A percentile compares a stretch with the other conserved stretches of the same genome.
These are phyloP conservation scores for Raphanus sativus DNA, from an alignment of 345 rosid genomes.

Conservation along the genomic window DNA sequence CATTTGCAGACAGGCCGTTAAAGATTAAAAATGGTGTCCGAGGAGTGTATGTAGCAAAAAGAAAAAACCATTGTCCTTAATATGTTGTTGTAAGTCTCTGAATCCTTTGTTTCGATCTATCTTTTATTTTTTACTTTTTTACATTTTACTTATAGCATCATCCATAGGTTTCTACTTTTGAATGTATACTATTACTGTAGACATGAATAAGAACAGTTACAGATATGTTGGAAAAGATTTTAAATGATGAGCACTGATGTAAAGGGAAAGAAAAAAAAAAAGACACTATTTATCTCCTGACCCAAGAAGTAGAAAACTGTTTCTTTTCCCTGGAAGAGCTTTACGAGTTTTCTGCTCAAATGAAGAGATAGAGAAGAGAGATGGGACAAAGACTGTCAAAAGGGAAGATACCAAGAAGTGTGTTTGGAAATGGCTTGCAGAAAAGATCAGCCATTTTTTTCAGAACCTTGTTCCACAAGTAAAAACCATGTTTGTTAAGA, in stretches of 20 bases:
- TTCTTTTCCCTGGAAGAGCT: too few species aligned
- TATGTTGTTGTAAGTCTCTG: conserved; percentile 26
- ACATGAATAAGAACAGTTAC: conserved; percentile 21
- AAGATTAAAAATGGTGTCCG: conserved; percentile 19
- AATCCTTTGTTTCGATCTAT: background rate
- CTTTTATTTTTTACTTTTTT: background rate
- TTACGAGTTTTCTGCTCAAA: too few species aligned
- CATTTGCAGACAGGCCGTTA: conserved; percentile 64
- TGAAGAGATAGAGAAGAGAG: too few species aligned
- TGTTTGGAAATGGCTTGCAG: conserved; percentile 41
- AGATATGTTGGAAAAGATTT: conserved; percentile 7
- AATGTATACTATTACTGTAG: conserved; percentile 24
- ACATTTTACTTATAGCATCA: background rate
- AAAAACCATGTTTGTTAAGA: conserved; percentile 37
- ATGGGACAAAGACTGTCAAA: too few species aligned
- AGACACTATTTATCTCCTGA: background rate
- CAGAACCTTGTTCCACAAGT: conserved; percentile 31
- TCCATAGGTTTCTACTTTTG: conserved; percentile 22
- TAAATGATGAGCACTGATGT: conserved; percentile 2
- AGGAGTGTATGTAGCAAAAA: conserved; percentile 32
- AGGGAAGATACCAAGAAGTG: background rate
- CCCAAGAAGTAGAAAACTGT: conserved; percentile 30
- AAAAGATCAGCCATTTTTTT: conserved; percentile 35
- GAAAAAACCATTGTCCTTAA: background rate
- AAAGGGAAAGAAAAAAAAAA: conserved; percentile 1